Conservation (phyloP, 2,329 filamentous ascomycete species). For the Aaosphaeria arxii region DNA sequence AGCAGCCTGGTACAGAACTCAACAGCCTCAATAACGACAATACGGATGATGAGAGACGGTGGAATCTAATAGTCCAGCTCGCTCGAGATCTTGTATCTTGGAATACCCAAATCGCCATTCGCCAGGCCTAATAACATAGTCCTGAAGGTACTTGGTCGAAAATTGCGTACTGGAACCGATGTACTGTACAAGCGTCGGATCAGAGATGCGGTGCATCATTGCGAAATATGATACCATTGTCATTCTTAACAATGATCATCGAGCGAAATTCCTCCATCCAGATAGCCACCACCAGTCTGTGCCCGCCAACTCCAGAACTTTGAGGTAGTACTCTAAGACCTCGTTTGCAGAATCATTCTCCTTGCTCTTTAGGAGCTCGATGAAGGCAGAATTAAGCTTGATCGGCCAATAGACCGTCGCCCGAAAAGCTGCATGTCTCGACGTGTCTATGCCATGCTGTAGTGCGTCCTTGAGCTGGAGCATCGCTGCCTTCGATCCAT, state of each 20-base stretch:
- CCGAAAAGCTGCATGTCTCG: slow-evolving; percentile 15
- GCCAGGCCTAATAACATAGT: too few species aligned
- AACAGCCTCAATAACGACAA: too few species aligned
- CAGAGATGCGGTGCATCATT: too few species aligned
- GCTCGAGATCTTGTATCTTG: too few species aligned
- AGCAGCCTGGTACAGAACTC: too few species aligned
- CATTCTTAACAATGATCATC: not conserved
- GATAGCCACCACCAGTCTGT: slow-evolving; percentile 22
- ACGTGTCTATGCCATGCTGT: slow-evolving; percentile 17
- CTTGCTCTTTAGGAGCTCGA: slow-evolving; percentile 11
- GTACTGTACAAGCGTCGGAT: too few species aligned
- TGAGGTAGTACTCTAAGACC: slow-evolving; percentile 17
- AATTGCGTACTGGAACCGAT: too few species aligned
- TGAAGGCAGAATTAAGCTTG: slow-evolving; percentile 12
- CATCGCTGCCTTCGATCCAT: slow-evolving; percentile 6
- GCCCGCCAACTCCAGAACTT: slow-evolving; percentile 17
- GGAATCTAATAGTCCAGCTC: too few species aligned
- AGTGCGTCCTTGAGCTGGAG: slow-evolving; percentile 14
- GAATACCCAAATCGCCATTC: too few species aligned
- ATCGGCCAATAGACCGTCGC: slow-evolving; percentile 22
- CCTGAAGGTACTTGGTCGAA: too few species aligned
- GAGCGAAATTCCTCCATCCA: slow-evolving; percentile 18
- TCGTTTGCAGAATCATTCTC: slow-evolving; percentile 9
- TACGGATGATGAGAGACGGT: too few species aligned
- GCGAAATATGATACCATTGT: too few species aligned